A percentile compares a stretch with the other conserved stretches of the same genome.
Evolutionary conservation across 2,329 filamentous ascomycete genomes (phyloP).

Genomic region (Clonostachys chloroleuca): DNA sequence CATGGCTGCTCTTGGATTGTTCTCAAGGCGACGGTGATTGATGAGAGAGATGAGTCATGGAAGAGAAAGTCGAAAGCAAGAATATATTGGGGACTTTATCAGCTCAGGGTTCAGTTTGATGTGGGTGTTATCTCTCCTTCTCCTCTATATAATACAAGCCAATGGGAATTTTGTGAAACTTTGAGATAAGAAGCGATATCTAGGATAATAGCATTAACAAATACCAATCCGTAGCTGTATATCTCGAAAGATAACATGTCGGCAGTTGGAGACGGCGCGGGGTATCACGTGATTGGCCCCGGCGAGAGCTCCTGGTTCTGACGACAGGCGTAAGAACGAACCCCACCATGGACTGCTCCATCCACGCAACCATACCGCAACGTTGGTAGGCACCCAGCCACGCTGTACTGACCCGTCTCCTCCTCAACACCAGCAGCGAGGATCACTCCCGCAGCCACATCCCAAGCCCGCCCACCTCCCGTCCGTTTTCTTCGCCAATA

Average conservation of each 20-base stretch:
- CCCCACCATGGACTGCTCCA: conserved; percentile 20
- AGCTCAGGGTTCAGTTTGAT: too few relatives aligned
- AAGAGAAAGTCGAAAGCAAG: too few relatives aligned
- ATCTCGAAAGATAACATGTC: not conserved
- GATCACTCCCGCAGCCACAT: not conserved
- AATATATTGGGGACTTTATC: too few relatives aligned
- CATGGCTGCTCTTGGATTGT: not conserved
- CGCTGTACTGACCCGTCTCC: not conserved
- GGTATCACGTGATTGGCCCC: conserved; percentile 28
- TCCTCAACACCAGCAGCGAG: not conserved
- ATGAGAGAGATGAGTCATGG: too few relatives aligned
- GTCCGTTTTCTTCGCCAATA: conserved; percentile 19
- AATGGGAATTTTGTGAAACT: too few relatives aligned
- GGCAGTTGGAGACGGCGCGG: conserved; percentile 11
- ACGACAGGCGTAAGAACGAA: conserved; percentile 22
- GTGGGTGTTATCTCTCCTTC: too few relatives aligned
- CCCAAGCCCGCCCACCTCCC: not conserved
- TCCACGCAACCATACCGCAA: not conserved
- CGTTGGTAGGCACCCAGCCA: conserved; percentile 3
- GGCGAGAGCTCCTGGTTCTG: conserved; percentile 18
- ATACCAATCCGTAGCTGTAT: not conserved
- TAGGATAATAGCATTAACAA: not conserved
- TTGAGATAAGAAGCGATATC: not conserved
- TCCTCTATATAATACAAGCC: too few relatives aligned
- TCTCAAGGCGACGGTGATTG: too few relatives aligned